Base-by-base conservation (phyloP, 805 yeast genomes). In the Schwanniomyces vanrijiae region DNA sequence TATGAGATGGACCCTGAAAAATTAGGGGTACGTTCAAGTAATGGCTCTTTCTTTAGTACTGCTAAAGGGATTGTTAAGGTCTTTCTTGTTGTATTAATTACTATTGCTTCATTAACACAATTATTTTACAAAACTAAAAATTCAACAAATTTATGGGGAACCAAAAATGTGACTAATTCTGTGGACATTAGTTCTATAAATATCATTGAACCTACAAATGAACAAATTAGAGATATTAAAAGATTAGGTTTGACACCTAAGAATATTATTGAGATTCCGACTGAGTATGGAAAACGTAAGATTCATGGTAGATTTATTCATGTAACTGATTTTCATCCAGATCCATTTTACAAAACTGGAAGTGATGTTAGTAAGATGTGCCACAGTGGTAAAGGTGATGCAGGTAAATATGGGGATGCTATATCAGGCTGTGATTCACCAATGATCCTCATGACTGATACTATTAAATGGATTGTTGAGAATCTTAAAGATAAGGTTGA, bases 301-400 rank as follows among this genome's bases (percentile, higher is more conserved):
- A 57, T 85, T 11, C 87, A 84, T 55, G 96, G 96, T 0, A 67
- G 94, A 45, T 90, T 89, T 58, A 66, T 89, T n/a, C 96, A 90
- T 59, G 76, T 89, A 22, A 89, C 96, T 0, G 96, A 89, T 61
- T 73, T 90, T 50, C 96, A 89, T 59, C 96, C 96, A 0, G 96
- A 89, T 64, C 83, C 82, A 14, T 70, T 70, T 57, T 88, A 86
- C 59, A 63, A 67, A 35, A 73, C 65, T 11, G 88, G 87, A 3
- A 62, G 81, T 0, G 63, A 75, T 5, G 48, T 40, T 8, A 78
- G 70, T 3, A 59, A 60, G 20, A 66, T 73, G 40, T 89, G 96
- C 56, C 96, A 89, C 61, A 57, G 74, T 13, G 77, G 78, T 1
- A 62, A 68, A 47, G 82, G 82, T 13, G 55, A 54, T 4, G 88